Conservation (phyloP, 2,329 filamentous ascomycete species). For the Calycina marina region DNA sequence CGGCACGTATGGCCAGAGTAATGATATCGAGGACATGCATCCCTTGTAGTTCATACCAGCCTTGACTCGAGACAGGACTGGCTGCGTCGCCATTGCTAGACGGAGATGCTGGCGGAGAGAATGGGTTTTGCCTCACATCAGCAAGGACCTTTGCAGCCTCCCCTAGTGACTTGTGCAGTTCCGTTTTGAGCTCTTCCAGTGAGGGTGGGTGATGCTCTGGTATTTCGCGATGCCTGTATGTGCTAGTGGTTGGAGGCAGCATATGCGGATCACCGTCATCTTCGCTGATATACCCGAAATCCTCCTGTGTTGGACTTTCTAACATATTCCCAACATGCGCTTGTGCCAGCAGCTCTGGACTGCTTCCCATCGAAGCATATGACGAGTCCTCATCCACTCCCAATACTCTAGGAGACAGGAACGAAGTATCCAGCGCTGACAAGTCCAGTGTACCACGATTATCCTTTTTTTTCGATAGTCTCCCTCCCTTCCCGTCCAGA, state of each 20-base stretch:
- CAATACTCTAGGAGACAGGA: slow-evolving; percentile 27
- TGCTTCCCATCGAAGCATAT: slow-evolving; percentile 44
- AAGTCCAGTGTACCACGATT: slow-evolving; percentile 38
- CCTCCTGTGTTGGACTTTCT: slow-evolving; percentile 27
- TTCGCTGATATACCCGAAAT: slow-evolving; percentile 33
- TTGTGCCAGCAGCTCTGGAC: slow-evolving; percentile 35
- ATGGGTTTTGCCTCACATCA: slow-evolving; percentile 32
- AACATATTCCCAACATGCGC: slow-evolving; percentile 19
- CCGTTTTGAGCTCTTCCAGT: slow-evolving; percentile 59
- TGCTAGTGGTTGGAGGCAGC: slow-evolving; percentile 93
- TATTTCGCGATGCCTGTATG: slow-evolving; percentile 76
- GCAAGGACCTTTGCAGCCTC: slow-evolving; percentile 55
- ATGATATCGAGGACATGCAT: slow-evolving; percentile 85
- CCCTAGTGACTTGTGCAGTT: slow-evolving; percentile 51
- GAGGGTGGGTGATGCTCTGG: slow-evolving; percentile 74
- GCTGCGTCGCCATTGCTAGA: slow-evolving; percentile 10
- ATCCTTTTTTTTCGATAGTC: slow-evolving; percentile 61
- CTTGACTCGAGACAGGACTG: slow-evolving; percentile 25
- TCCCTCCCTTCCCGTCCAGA: slow-evolving; percentile 82
- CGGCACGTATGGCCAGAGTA: slow-evolving; percentile 87
- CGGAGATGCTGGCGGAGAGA: slow-evolving; percentile 11
- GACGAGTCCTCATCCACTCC: slow-evolving; percentile 41
- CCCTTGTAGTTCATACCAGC: slow-evolving; percentile 78
- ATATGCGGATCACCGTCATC: slow-evolving; percentile 59
- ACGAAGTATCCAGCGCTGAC: slow-evolving; percentile 33